Evolutionary conservation across 2,329 filamentous ascomycete genomes (phyloP).

Genomic region (Cladophialophora yegresii): DNA sequence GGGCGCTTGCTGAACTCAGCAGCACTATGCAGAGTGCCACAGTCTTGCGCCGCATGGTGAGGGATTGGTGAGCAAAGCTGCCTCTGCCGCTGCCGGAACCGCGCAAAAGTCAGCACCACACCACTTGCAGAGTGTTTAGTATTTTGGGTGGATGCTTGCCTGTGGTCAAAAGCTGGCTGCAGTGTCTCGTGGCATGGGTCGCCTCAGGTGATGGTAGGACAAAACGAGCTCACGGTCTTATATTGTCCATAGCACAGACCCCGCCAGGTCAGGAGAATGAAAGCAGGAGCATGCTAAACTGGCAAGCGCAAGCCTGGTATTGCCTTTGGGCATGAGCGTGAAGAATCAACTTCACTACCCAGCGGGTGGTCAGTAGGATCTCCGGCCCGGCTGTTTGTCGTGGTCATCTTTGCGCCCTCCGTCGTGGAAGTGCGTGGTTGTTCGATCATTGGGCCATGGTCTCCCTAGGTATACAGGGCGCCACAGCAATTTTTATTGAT

Average conservation of each 20-base stretch:
- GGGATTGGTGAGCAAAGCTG: neutral
- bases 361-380: neutral
- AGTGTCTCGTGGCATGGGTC: neutral
- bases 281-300: neutral
- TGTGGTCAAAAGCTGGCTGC: neutral
- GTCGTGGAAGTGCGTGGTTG: conserved; percentile 2
- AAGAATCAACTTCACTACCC: neutral
- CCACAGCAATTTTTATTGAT: neutral
- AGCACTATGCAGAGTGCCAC: conserved; percentile 2
- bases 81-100: neutral
- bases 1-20: conserved; percentile 2
- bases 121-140: conserved; percentile 5
- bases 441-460: neutral
- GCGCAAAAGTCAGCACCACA: neutral
- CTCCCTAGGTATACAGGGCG: neutral
- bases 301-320: neutral
- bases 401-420: conserved; percentile 1
- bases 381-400: conserved; percentile 9
- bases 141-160: neutral
- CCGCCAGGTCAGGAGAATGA: neutral
- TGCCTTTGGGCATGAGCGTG: neutral
- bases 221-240: neutral
- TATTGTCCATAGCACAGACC: neutral
- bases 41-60: neutral
- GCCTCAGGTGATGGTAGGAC: neutral